These are phyloP conservation scores for Xylaria arbuscula DNA, from an alignment of 2,329 filamentous ascomycete genomes.

Conservation along the genomic window DNA sequence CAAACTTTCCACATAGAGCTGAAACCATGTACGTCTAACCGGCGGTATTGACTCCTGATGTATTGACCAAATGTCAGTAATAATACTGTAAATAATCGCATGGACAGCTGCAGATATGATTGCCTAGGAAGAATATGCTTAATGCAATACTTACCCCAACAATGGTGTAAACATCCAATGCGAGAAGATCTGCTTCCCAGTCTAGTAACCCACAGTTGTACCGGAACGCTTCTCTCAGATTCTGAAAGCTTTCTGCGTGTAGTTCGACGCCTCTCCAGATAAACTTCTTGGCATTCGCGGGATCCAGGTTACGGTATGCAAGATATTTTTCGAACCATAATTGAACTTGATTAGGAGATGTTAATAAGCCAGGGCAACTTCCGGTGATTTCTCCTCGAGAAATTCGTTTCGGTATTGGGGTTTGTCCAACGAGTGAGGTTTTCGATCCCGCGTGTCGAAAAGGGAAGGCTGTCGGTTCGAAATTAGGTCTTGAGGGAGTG, in stretches of 20 bases:
- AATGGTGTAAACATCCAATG: constrained; percentile 34
- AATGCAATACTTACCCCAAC: constrained; percentile 29
- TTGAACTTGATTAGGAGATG: constrained; percentile 31
- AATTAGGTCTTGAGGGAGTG: too few species aligned
- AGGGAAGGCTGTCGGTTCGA: too few species aligned
- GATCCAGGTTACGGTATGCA: constrained; percentile 32
- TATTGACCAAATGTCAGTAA: background rate
- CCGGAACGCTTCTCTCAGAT: constrained; percentile 33
- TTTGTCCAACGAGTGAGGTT: too few species aligned
- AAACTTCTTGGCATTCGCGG: constrained; percentile 20
- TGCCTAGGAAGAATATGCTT: background rate
- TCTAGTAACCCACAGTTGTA: constrained; percentile 29
- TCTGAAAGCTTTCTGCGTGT: constrained; percentile 15
- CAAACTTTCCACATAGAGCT: constrained; percentile 33
- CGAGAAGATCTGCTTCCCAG: constrained; percentile 39
- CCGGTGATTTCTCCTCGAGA: constrained; percentile 24
- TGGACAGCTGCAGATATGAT: accelerated
- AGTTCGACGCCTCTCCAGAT: constrained; percentile 36
- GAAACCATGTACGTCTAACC: constrained; percentile 28
- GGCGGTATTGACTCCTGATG: constrained; percentile 32
- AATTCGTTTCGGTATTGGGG: background rate
- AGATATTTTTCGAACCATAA: constrained; percentile 37
- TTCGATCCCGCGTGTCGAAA: too few species aligned
- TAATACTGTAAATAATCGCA: background rate
- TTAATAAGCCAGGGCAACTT: constrained; percentile 28